These are phyloP conservation scores for Brassica nigra DNA, from an alignment of 345 rosid genomes.

Conservation along the genomic window DNA sequence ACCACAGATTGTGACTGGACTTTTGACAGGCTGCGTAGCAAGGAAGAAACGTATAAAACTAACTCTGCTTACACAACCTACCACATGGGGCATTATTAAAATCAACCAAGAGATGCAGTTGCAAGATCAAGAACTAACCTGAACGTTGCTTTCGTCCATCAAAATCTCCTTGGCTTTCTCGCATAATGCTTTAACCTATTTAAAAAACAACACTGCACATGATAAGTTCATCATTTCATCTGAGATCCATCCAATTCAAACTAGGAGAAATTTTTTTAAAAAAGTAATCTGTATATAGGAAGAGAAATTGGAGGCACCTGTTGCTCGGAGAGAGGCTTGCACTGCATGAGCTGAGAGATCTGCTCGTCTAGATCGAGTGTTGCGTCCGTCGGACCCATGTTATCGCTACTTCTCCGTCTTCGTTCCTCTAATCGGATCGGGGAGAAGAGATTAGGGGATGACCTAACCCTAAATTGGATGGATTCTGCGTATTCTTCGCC, in stretches of 20 bases:
- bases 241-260: slow-evolving; percentile 23
- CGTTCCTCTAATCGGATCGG: neutral
- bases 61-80: slow-evolving; percentile 25
- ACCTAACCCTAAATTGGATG: slow-evolving; percentile 58
- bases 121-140: slow-evolving; percentile 53
- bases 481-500: slow-evolving; percentile 39
- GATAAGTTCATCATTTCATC: slow-evolving; percentile 13
- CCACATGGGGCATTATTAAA: neutral
- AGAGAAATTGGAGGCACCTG: slow-evolving; percentile 49
- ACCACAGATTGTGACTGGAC: slow-evolving; percentile 98
- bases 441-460: slow-evolving; percentile 50
- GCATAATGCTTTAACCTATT: slow-evolving; percentile 80
- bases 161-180: slow-evolving; percentile 97
- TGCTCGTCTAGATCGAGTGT: slow-evolving; percentile 9
- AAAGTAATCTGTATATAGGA: neutral
- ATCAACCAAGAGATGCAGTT: slow-evolving; percentile 8
- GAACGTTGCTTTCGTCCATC: slow-evolving; percentile 99
- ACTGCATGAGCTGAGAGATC: slow-evolving; percentile 49
- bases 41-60: neutral
- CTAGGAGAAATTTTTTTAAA: neutral
- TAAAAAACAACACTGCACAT: slow-evolving; percentile 4
- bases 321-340: slow-evolving; percentile 85
- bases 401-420: neutral
- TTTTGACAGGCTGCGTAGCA: slow-evolving; percentile 81
- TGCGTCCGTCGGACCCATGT: slow-evolving; percentile 72